These are phyloP conservation scores for Megacollybia platyphylla DNA, from an alignment of 1,284 basidiomycete species.

Conservation along the genomic window DNA sequence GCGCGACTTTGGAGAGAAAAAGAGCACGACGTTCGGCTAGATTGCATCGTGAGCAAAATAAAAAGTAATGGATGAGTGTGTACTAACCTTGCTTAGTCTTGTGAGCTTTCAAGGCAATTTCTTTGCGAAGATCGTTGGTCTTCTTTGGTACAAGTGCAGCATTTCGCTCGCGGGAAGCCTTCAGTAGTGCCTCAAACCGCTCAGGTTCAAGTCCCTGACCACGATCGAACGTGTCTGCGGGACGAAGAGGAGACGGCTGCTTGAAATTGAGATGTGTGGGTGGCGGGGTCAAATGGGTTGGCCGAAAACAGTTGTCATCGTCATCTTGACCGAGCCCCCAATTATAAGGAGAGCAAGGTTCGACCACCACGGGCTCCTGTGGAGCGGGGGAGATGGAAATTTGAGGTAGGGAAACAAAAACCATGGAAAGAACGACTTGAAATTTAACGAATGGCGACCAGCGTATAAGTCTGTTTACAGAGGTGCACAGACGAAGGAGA, in stretches of 20 bases:
- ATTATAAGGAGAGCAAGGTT: constrained; percentile 52
- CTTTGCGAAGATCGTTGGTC: constrained; percentile 51
- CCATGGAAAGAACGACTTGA: constrained; percentile 20
- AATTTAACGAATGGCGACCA: constrained; percentile 22
- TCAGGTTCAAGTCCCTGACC: constrained; percentile 48
- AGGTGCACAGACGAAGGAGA: constrained; percentile 10
- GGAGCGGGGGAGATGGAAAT: constrained; percentile 60
- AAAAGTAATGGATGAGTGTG: constrained; percentile 3
- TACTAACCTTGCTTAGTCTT: constrained; percentile 60
- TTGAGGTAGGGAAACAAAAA: constrained; percentile 37
- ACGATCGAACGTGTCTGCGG: constrained; percentile 18
- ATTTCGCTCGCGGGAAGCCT: constrained; percentile 42
- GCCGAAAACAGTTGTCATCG: constrained; percentile 37
- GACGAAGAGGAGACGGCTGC: constrained; percentile 39
- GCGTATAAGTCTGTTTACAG: constrained; percentile 16
- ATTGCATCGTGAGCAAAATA: constrained; percentile 4
- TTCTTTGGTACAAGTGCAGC: constrained; percentile 30
- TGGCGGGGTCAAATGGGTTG: constrained; percentile 46
- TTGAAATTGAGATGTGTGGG: constrained; percentile 26
- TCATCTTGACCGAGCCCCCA: constrained; percentile 12
- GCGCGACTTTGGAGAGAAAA: constrained; percentile 61
- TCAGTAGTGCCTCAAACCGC: constrained; percentile 50
- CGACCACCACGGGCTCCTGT: constrained; percentile 30
- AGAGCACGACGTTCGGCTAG: constrained; percentile 60
- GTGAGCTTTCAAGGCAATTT: constrained; percentile 61